Base-by-base conservation (phyloP, 2,329 filamentous ascomycete species). In the Talaromyces rugulosus region DNA sequence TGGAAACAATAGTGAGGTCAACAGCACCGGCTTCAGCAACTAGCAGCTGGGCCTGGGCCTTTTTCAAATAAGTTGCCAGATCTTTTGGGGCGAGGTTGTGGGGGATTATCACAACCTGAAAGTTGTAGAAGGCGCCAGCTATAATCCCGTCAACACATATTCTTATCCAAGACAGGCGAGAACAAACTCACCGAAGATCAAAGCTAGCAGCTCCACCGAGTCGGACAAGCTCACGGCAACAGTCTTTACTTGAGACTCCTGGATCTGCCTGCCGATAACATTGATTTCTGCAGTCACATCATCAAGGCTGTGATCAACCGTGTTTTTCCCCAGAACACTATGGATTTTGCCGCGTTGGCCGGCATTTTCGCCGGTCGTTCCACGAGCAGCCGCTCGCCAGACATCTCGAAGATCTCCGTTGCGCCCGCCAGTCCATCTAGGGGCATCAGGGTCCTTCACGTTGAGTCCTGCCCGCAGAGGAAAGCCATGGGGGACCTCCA, bases 181-280 rank as follows among this genome's bases (percentile, higher is more conserved):
- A 28, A 40, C 5, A 31, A 23, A 66, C 79, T 57, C 72, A 87
- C 85, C 85, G 70, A 99, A 96, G 23, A 98, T 80, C 7, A 89
- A 83, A 36, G 86, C 84, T 56, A 99, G 80, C 64, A 96, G 87
- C 77, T 99, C 95, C 70, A 96, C 83, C 54, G 92, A 96, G 81
- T 99, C 97, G 51, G 93, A 92, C 61, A 98, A 83, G 75, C 96
- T 96, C 66, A 98, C 85, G 65, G 92, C 95, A 34, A 98, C 90
- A 56, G 87, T 89, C 73, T 87, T 89, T 4, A 77, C 79, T 42
- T 86, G 87, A 61, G 87, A 86, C 65, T 89, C 85, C 68, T 90
- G 85, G 62, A 90, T 81, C 67, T 91, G 83, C 70, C 93, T 86
- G 69, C 95, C 95, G 70, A 98, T 87, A 31, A 95, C 83, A 75